Evolutionary conservation across 2,329 filamentous ascomycete species (phyloP), one percentile per base, ranked within the genome.

Genomic region (Neonectria faginata): DNA sequence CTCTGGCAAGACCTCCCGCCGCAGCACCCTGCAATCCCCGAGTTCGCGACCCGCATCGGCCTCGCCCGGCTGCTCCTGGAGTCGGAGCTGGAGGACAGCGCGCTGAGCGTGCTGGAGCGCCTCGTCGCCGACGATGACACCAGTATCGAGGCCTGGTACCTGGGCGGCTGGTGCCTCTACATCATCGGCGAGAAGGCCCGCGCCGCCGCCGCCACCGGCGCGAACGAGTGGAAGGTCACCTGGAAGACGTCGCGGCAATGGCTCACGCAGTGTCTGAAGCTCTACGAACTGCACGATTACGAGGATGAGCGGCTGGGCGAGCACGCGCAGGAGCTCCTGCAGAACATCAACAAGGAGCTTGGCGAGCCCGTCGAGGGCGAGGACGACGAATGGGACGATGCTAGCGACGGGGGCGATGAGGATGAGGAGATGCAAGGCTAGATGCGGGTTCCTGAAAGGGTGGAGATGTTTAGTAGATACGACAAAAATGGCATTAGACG

Each of bases 141-240:
- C 75, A 97, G 95, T 77, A 92, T 99, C 20, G 96, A 99, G 80
- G 92, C 93, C 18, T 97, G 94, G 94, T 99, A 99, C 80, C 85
- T 99, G 5, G 96, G 96, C 47, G 97, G 96, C 4, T 98, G 95
- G 92, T 94, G 93, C 72, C 85, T 97, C 70, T 93, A 93, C 76
- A 86, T 97, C 63, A 83, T 92, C 67, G 92, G 91, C 11, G 87
- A 92, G 77, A 92, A 91, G 83, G 82, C 88, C 73, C 77, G 79
- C 36, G 72, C 75, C 10, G 70, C 57, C 29, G 68, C 63, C 10
- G 70, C 65, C 12, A 72, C 73, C 5, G 82, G 82, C 42, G 83
- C 36, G 36, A n/a, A 88, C 51, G 82, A 83, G 52, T 88, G 88
- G 80, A 86, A 86, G 69, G 83, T 85, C 1, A 86, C 89, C 5